Conservation (phyloP, 441 rosid genomes). For the Erodium texanum region DNA sequence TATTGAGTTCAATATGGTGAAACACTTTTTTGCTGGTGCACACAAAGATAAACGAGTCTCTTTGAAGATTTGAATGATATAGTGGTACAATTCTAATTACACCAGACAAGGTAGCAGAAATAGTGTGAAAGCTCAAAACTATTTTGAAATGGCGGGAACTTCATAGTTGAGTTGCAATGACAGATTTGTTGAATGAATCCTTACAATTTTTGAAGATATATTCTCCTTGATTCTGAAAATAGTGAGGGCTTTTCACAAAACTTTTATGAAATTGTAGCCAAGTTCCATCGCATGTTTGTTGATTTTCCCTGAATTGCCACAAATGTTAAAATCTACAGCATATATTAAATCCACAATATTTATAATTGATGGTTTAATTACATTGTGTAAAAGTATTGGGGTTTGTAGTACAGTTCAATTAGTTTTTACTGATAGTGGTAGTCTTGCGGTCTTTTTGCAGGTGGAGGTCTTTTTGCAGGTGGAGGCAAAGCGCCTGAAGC, state of each 20-base stretch:
- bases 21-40: not conserved
- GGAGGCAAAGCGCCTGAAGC: conserved; percentile 46
- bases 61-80: not conserved
- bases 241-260: not conserved
- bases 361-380: too few species aligned
- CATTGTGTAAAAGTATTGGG: too few species aligned
- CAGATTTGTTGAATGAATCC: not conserved
- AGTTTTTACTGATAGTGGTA: not conserved
- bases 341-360: too few species aligned
- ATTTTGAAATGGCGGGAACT: not conserved
- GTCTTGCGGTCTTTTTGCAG: conserved; percentile 24
- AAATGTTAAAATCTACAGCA: not conserved
- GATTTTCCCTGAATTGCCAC: not conserved
- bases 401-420: too few species aligned
- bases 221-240: not conserved
- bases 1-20: not conserved
- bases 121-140: not conserved
- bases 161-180: not conserved
- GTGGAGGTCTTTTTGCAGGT: conserved; percentile 39
- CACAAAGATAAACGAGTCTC: not conserved
- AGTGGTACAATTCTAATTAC: not conserved
- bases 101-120: not conserved
- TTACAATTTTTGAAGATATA: too few species aligned
- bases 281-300: not conserved
- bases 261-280: not conserved